A percentile compares a stretch with the other conserved stretches of the same genome.
Evolutionary conservation across 2,329 filamentous ascomycete species (phyloP).

Genomic region (Grosmannia penicillata): DNA sequence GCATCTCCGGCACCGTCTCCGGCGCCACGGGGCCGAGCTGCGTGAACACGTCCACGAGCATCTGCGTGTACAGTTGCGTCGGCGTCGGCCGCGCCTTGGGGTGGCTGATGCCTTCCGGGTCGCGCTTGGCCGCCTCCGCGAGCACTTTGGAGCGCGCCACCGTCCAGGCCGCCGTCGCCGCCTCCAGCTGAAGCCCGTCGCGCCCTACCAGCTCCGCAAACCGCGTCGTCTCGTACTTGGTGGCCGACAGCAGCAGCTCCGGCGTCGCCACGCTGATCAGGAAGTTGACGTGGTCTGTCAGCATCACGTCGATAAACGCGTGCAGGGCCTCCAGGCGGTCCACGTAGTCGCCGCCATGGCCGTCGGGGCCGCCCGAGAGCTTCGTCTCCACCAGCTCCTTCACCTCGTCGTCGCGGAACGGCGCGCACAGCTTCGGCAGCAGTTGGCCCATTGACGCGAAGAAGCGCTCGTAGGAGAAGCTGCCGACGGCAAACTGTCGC

Average conservation of each 20-base stretch:
- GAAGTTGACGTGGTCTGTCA: slow-evolving; percentile 73
- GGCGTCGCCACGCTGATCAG: slow-evolving; percentile 58
- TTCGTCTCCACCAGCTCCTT: slow-evolving; percentile 51
- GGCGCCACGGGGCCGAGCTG: slow-evolving; percentile 34
- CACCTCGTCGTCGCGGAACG: slow-evolving; percentile 64
- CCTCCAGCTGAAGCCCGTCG: slow-evolving; percentile 26
- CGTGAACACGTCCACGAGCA: slow-evolving; percentile 63
- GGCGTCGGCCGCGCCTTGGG: slow-evolving; percentile 47
- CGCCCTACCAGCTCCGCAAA: slow-evolving; percentile 50
- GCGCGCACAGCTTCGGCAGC: slow-evolving; percentile 66
- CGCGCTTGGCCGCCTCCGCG: slow-evolving; percentile 50
- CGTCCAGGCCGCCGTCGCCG: slow-evolving; percentile 53
- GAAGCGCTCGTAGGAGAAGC: slow-evolving; percentile 70
- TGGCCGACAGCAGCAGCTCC: slow-evolving; percentile 53
- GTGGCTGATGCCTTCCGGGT: slow-evolving; percentile 52
- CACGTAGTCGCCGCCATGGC: slow-evolving; percentile 57
- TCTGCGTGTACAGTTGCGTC: slow-evolving; percentile 60
- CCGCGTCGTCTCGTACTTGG: slow-evolving; percentile 58
- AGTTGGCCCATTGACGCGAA: slow-evolving; percentile 63
- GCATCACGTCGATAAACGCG: slow-evolving; percentile 61
- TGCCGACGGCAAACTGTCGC: slow-evolving; percentile 53
- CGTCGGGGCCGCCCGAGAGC: slow-evolving; percentile 32
- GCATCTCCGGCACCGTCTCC: slow-evolving; percentile 54
- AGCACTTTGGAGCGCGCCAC: slow-evolving; percentile 48
- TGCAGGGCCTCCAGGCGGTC: slow-evolving; percentile 63